Evolutionary conservation across 352 stramenopile species (phyloP), one percentile per base, ranked within the genome.

Genomic region (Peronospora belbahrii): DNA sequence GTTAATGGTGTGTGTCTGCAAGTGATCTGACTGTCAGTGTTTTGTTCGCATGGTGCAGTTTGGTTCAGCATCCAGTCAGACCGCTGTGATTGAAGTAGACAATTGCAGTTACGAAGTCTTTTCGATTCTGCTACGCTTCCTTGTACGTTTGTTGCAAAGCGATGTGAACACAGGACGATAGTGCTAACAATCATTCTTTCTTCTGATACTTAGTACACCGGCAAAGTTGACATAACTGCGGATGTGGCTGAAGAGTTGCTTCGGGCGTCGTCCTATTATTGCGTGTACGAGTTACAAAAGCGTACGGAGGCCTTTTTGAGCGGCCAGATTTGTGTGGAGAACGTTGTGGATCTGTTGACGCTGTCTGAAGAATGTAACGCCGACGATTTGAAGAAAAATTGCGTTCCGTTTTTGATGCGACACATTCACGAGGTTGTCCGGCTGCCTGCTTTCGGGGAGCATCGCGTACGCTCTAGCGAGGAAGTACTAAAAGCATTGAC

Each of bases 71-170:
- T 88, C 76, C 2, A 90, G 74, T 52, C 77, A 85, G 52, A 92
- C 83, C 9, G 78, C 72, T 2, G 84, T 89, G 63, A 88, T 94
- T 20, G 83, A 94, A 54, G 78, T 94, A 13, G 76, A 92, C 55
- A 90, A 94, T 60, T 90, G 78, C 64, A 88, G 74, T 51, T 92
- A 91, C 33, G 76, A 88, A 72, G 80, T 89, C 6, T 94, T 94
- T 47, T 87, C 74, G 4, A 72, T 90, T 14, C 38, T 94, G 19
- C 62, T 94, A 24, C 76, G 80, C 4, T 94, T 94, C 45, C 45
- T 94, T 65, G 81, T 92, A 59, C 34, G 77, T 69, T 51, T 52
- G 9, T 1, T 35, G 6, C 14, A 15, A 42, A 45, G 22, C 23
- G 31, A 37, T 28, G 22, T 14, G 14, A 14, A 11, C 30, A 9